Conservation (phyloP, 2,329 filamentous ascomycete genomes). For the Lasiodiplodia theobromae region DNA sequence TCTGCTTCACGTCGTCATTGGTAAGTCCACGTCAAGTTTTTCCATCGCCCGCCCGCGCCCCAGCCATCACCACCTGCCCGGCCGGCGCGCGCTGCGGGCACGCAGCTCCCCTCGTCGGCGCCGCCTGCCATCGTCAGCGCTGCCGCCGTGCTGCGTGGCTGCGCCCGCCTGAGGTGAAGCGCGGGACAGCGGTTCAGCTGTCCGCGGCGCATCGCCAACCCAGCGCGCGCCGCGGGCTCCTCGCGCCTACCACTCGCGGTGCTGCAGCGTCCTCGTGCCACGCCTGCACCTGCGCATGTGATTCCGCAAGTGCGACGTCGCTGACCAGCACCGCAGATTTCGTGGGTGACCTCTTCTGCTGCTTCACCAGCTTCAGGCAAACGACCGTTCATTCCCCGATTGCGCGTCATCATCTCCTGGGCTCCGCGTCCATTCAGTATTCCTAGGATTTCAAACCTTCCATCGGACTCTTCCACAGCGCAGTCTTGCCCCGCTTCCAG, state of each 20-base stretch:
- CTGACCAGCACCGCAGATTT: constrained; percentile 40
- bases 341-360: constrained; percentile 37
- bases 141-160: background rate
- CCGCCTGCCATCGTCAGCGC: background rate
- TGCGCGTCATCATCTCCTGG: constrained; percentile 38
- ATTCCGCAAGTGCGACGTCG: constrained; percentile 38
- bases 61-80: constrained; percentile 13
- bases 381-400: constrained; percentile 44
- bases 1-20: constrained; percentile 34
- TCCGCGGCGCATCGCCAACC: constrained; percentile 20
- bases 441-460: constrained; percentile 27
- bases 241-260: constrained; percentile 4
- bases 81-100: constrained; percentile 9
- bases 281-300: constrained; percentile 40
- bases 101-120: background rate
- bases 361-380: constrained; percentile 36
- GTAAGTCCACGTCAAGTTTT: constrained; percentile 32
- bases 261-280: constrained; percentile 37
- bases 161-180: background rate
- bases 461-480: constrained; percentile 30
- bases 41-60: constrained; percentile 17
- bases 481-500: constrained; percentile 38
- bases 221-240: constrained; percentile 13
- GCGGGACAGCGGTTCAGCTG: constrained; percentile 13
- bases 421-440: constrained; percentile 37